phyloP scores from a whole-genome alignment of 148 eudicot genomes.

The Oxyria digyna region DNA sequence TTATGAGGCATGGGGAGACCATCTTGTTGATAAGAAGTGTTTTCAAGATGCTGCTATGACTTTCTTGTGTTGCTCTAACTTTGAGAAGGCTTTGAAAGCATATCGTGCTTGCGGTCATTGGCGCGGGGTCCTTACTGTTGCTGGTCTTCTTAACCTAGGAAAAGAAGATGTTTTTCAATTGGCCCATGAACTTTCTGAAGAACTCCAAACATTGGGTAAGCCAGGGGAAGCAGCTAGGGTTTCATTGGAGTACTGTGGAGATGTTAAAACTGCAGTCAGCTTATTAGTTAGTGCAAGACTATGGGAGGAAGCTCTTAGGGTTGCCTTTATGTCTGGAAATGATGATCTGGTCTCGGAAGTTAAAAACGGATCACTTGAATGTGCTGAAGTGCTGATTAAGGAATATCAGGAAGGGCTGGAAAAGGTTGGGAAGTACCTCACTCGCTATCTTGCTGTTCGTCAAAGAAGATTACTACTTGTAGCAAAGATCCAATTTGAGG shows the following conservation, averaged over 20 bases:
- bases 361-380: conserved; percentile 58
- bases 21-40: conserved; percentile 54
- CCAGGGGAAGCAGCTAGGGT: conserved; percentile 88
- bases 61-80: conserved; percentile 55
- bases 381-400: conserved; percentile 44
- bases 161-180: conserved; percentile 56
- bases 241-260: conserved; percentile 87
- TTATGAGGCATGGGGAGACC: conserved; percentile 95
- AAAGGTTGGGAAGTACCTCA: conserved; percentile 83
- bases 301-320: conserved; percentile 92
- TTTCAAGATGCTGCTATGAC: conserved; percentile 92
- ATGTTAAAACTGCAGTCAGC: conserved; percentile 43
- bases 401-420: conserved; percentile 83
- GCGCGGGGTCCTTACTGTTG: conserved; percentile 76
- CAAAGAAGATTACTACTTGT: conserved; percentile 86
- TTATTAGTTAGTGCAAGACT: conserved; percentile 72
- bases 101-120: conserved; percentile 80
- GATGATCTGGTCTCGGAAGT: conserved; percentile 54
- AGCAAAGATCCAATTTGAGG: conserved; percentile 74
- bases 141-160: conserved; percentile 68
- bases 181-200: conserved; percentile 87
- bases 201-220: conserved; percentile 83
- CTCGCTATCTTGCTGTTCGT: conserved; percentile 88
- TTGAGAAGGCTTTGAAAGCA: conserved; percentile 83
- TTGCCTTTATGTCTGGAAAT: conserved; percentile 54